Percentiles rank a stretch among this genome's conserved stretches.
Evolutionary conservation across 768 basidiomycete genomes (phyloP).

Genomic region (Amanita molliuscula): DNA sequence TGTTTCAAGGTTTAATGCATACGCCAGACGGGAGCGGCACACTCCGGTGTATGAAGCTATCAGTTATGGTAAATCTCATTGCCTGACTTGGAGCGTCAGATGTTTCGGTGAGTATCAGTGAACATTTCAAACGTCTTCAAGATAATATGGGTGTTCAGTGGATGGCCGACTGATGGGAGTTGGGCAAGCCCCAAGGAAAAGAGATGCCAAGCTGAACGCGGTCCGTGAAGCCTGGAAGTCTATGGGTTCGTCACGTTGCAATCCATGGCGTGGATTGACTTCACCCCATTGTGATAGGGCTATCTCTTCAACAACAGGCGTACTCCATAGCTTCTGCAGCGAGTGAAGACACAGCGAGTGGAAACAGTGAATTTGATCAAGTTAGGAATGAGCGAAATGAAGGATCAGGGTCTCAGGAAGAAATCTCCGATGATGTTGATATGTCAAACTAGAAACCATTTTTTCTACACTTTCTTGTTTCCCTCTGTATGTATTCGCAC

Average conservation of each 20-base stretch:
- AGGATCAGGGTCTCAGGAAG: too few species aligned
- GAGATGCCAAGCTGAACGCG: neutral
- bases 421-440: too few species aligned
- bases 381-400: too few species aligned
- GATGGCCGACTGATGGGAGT: neutral
- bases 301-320: too few species aligned
- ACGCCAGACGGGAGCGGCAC: neutral
- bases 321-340: too few species aligned
- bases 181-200: neutral
- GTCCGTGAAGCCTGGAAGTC: constrained; percentile 2
- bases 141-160: neutral
- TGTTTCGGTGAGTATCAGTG: neutral
- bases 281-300: too few species aligned
- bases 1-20: neutral
- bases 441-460: too few species aligned
- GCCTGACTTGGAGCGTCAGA: neutral
- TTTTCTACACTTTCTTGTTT: too few species aligned
- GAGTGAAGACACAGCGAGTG: too few species aligned
- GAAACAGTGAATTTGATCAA: too few species aligned
- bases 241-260: constrained; percentile 5
- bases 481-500: too few species aligned
- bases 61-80: neutral
- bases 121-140: neutral
- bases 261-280: neutral
- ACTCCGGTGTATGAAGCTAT: neutral